Percentiles rank a stretch among this genome's conserved stretches.
Evolutionary conservation across 2,329 filamentous ascomycete species (phyloP).

Genomic region (Metarhizium sp.): DNA sequence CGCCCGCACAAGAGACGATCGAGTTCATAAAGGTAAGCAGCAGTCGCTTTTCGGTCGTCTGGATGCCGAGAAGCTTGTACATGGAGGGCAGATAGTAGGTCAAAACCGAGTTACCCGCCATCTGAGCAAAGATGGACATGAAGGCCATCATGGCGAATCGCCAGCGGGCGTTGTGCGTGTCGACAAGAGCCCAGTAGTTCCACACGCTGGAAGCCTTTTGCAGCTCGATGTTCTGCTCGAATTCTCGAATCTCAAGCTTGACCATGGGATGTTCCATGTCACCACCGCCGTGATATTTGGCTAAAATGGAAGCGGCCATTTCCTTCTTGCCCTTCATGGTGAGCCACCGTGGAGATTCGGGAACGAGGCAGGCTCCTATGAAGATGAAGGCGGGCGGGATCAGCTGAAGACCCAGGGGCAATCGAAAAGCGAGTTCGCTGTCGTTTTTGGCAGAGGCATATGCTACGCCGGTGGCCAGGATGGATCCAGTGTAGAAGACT

Average conservation of each 20-base stretch:
- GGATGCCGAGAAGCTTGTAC: conserved; percentile 42
- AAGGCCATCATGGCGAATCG: conserved; percentile 41
- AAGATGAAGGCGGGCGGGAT: conserved; percentile 27
- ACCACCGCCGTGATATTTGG: conserved; percentile 23
- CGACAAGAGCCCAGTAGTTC: conserved; percentile 44
- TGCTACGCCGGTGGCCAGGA: conserved; percentile 43
- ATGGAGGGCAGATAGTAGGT: conserved; percentile 47
- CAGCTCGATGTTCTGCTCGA: conserved; percentile 26
- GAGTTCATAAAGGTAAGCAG: conserved; percentile 31
- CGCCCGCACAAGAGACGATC: conserved; percentile 30
- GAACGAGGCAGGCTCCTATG: conserved; percentile 24
- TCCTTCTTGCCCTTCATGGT: conserved; percentile 27
- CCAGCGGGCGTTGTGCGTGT: conserved; percentile 35
- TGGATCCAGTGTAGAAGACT: conserved; percentile 36
- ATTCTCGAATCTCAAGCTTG: conserved; percentile 29
- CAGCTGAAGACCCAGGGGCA: conserved; percentile 29
- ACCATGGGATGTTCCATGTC: conserved; percentile 25
- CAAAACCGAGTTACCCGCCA: conserved; percentile 38
- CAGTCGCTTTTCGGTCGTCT: conserved; percentile 38
- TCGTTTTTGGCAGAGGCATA: conserved; percentile 36
- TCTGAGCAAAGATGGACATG: conserved; percentile 46
- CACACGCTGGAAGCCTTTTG: conserved; percentile 34
- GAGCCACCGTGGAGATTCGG: conserved; percentile 33
- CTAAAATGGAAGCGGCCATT: conserved; percentile 24
- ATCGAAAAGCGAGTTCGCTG: conserved; percentile 23